phyloP scores from a whole-genome alignment of 2,329 filamentous ascomycete species.

The Aspergillus pseudonomiae region DNA sequence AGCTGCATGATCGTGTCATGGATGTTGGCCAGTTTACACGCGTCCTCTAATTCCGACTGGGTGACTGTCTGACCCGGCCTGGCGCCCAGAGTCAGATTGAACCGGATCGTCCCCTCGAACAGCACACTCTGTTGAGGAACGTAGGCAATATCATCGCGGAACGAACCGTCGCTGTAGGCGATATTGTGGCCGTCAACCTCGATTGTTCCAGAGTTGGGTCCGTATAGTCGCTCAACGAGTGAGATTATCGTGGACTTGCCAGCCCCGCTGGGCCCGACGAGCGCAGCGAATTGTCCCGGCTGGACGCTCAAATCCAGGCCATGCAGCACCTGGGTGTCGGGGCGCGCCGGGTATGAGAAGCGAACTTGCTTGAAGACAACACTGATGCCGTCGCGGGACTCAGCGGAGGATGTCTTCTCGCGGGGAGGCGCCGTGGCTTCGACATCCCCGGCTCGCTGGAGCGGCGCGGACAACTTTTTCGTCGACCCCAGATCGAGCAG shows the following conservation, averaged over 20 bases:
- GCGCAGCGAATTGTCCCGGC: slow-evolving; percentile 46
- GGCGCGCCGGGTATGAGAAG: slow-evolving; percentile 69
- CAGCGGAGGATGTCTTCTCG: background rate
- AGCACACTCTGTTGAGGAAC: slow-evolving; percentile 54
- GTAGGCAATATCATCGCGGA: slow-evolving; percentile 50
- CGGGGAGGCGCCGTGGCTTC: background rate
- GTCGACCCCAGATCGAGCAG: slow-evolving; percentile 44
- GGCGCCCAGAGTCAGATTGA: slow-evolving; percentile 50
- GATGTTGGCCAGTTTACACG: slow-evolving; percentile 70
- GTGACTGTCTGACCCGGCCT: slow-evolving; percentile 58
- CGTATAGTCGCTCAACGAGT: slow-evolving; percentile 59
- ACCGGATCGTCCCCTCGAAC: slow-evolving; percentile 53
- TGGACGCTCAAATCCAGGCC: slow-evolving; percentile 58
- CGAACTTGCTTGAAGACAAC: slow-evolving; percentile 16
- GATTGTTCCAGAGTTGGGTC: slow-evolving; percentile 53
- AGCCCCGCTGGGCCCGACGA: slow-evolving; percentile 70
- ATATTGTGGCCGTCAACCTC: slow-evolving; percentile 56
- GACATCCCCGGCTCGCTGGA: background rate
- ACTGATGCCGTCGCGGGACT: background rate
- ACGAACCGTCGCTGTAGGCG: slow-evolving; percentile 39
- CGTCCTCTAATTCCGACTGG: slow-evolving; percentile 65
- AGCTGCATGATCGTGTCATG: slow-evolving; percentile 68
- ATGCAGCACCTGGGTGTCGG: slow-evolving; percentile 60
- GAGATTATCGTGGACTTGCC: slow-evolving; percentile 70
- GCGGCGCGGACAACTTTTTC: slow-evolving; percentile 18